Conservation (phyloP, 768 basidiomycete genomes). For the Pleurotus citrinopileatus region DNA sequence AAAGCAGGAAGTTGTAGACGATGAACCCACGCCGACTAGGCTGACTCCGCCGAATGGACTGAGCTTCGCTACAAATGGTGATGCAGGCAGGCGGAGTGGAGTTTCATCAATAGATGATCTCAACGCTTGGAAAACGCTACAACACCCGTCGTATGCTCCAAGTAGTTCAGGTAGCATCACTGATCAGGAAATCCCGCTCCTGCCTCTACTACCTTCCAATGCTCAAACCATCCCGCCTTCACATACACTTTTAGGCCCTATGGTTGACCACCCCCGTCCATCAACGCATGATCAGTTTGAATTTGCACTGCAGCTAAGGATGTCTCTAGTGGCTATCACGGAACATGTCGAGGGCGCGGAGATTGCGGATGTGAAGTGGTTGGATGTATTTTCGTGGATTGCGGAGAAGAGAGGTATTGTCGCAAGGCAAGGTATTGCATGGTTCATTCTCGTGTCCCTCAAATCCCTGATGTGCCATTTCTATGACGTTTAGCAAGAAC, state of each 20-base stretch:
- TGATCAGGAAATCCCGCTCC: not conserved
- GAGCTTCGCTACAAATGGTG: conserved; percentile 17
- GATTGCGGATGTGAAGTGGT: conserved; percentile 74
- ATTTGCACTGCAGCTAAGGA: conserved; percentile 77
- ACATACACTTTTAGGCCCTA: conserved; percentile 37
- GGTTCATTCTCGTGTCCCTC: conserved; percentile 21
- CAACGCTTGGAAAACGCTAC: conserved; percentile 8
- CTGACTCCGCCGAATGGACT: not conserved
- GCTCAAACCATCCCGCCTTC: conserved; percentile 37
- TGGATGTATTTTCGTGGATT: conserved; percentile 86
- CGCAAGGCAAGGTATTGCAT: conserved; percentile 19
- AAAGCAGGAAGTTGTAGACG: conserved; percentile 10
- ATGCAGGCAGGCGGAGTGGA: conserved; percentile 14
- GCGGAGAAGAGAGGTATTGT: conserved; percentile 48
- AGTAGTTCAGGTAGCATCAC: not conserved
- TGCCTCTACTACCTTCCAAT: conserved; percentile 16
- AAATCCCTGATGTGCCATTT: not conserved
- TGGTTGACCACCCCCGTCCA: conserved; percentile 45
- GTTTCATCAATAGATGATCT: conserved; percentile 6
- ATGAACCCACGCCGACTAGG: conserved; percentile 12
- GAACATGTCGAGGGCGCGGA: conserved; percentile 88
- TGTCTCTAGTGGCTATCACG: conserved; percentile 78
- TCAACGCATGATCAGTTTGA: conserved; percentile 66
- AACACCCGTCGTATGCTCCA: not conserved
- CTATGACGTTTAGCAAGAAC: not conserved